Evolutionary conservation across 257 asterid genomes (phyloP).

Genomic region (Primulina tabacum): DNA sequence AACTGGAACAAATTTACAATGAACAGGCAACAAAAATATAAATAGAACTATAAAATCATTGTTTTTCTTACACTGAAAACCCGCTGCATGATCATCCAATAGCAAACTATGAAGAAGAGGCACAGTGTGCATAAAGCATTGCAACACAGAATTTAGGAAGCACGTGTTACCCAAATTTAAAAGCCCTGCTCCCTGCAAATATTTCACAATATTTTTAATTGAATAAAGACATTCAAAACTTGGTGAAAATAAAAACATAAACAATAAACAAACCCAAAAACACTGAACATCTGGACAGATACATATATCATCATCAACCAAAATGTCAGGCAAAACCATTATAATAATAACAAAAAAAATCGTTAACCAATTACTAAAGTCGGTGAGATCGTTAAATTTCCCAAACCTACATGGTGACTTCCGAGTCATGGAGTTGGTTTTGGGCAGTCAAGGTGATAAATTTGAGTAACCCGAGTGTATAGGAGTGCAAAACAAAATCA

Average conservation of each 20-base stretch:
- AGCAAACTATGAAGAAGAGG: constrained; percentile 61
- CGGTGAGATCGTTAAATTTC: neutral
- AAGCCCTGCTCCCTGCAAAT: constrained; percentile 80
- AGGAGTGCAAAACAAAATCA: neutral
- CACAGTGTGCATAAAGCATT: constrained; percentile 80
- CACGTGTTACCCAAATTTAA: constrained; percentile 87
- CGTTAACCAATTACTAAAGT: neutral
- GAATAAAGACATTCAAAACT: neutral
- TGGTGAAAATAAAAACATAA: neutral
- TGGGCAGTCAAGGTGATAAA: neutral
- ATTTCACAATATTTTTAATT: constrained; percentile 2
- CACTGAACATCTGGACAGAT: neutral
- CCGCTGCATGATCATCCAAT: constrained; percentile 26
- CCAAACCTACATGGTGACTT: neutral
- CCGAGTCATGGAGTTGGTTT: neutral
- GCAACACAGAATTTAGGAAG: constrained; percentile 78
- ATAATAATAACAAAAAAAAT: neutral
- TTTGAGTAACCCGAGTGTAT: neutral
- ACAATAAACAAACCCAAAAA: neutral
- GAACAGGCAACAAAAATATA: neutral
- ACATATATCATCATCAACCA: neutral
- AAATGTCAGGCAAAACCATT: neutral
- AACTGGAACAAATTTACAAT: neutral
- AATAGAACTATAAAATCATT: neutral
- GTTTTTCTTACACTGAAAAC: constrained; percentile 43